Percentiles rank a stretch among this genome's conserved stretches.
Conservation (phyloP, 805 yeast species). For the Grigorovia jiainica region DNA sequence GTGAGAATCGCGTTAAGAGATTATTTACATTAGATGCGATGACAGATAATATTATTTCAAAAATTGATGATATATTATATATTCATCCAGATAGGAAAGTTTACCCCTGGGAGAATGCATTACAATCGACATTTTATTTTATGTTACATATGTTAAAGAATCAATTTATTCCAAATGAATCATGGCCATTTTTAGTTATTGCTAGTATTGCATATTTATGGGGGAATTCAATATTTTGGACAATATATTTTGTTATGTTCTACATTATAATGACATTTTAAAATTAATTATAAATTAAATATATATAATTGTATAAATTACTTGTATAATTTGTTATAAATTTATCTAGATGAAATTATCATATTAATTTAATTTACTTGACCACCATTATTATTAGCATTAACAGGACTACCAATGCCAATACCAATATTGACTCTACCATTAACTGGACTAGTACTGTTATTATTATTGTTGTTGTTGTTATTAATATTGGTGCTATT, state of each 20-base stretch:
- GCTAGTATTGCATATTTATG: constrained; percentile 3
- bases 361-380: constrained; percentile 10
- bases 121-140: constrained; percentile 8
- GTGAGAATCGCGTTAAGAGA: constrained; percentile 23
- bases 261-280: constrained; percentile 2
- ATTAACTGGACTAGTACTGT: constrained; percentile 11
- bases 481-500: constrained; percentile 2
- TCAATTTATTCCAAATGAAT: constrained; percentile 6
- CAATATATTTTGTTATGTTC: constrained; percentile 10
- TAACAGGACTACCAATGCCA: constrained; percentile 13
- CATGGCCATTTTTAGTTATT: constrained; percentile 13
- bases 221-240: constrained; percentile 9
- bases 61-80: constrained; percentile 25
- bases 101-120: constrained; percentile 27
- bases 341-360: not conserved
- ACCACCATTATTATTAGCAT: constrained; percentile 17
- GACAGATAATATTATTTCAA: constrained; percentile 31
- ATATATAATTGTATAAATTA: not conserved
- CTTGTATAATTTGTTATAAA: not conserved
- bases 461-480: not conserved
- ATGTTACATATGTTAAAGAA: constrained; percentile 9
- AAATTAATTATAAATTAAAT: not conserved
- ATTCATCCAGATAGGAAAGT: constrained; percentile 8
- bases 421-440: constrained; percentile 19
- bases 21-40: constrained; percentile 33